Evolutionary conservation across 2,329 filamentous ascomycete species (phyloP).

Genomic region (Ceratocystis destructans): DNA sequence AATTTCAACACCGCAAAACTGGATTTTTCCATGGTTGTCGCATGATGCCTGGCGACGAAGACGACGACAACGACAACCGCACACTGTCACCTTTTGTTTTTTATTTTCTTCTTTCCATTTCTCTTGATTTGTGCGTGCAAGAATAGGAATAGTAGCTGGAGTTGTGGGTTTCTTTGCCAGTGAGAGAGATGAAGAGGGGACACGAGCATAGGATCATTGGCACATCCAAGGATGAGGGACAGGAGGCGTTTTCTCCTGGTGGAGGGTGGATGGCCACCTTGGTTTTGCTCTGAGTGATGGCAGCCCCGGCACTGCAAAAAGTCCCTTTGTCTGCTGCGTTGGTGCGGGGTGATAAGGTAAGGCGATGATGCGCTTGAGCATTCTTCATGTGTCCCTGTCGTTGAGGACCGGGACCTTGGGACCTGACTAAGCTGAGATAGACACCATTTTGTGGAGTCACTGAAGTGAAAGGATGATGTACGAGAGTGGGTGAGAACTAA

Average conservation of each 20-base stretch:
- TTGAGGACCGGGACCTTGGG: not conserved
- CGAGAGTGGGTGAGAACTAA: too few relatives aligned
- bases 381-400: not conserved
- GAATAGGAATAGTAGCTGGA: not conserved
- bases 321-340: not conserved
- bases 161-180: not conserved
- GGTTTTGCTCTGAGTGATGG: too few relatives aligned
- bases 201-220: not conserved
- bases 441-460: not conserved
- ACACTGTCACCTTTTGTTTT: not conserved
- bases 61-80: not conserved
- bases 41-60: not conserved
- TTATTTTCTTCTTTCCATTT: not conserved
- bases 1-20: slow-evolving; percentile 2
- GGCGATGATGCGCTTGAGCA: not conserved
- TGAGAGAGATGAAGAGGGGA: not conserved
- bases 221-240: too few relatives aligned
- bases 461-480: too few relatives aligned
- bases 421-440: too few relatives aligned
- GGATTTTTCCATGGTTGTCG: not conserved
- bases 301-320: not conserved
- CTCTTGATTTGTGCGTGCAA: not conserved
- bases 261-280: too few relatives aligned
- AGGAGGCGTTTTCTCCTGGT: too few relatives aligned
- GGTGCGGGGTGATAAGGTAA: too few relatives aligned